Evolutionary conservation across 2,329 filamentous ascomycete species (phyloP).

Genomic region (Ascomycota sp.): DNA sequence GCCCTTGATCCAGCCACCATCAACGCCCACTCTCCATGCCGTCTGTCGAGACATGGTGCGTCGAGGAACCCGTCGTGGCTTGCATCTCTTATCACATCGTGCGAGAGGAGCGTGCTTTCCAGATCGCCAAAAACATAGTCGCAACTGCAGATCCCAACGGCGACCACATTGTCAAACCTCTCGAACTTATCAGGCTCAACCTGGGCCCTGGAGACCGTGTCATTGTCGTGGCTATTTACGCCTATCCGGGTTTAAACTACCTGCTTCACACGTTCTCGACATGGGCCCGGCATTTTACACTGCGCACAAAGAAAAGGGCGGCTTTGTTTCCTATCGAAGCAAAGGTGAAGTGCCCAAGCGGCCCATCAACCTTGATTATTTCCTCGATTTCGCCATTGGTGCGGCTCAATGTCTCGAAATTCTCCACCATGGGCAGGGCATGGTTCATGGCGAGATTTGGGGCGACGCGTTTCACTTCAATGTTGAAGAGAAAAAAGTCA

Average conservation of each 20-base stretch:
- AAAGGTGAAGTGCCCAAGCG: constrained; percentile 26
- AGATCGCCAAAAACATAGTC: constrained; percentile 56
- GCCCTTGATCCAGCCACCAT: constrained; percentile 5
- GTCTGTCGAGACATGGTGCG: constrained; percentile 26
- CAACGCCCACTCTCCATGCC: constrained; percentile 12
- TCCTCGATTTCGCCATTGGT: constrained; percentile 81
- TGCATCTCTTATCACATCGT: constrained; percentile 66
- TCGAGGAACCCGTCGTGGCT: constrained; percentile 53
- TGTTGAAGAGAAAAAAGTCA: constrained; percentile 46
- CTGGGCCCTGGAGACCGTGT: constrained; percentile 47
- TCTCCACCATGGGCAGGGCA: constrained; percentile 70
- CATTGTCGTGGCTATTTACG: constrained; percentile 66
- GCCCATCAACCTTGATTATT: constrained; percentile 50
- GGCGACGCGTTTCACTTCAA: constrained; percentile 85
- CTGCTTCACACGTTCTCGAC: constrained; percentile 48
- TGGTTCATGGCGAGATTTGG: constrained; percentile 79
- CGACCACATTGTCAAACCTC: constrained; percentile 57
- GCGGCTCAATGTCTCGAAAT: constrained; percentile 73
- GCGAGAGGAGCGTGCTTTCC: constrained; percentile 71
- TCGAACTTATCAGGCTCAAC: constrained; percentile 58
- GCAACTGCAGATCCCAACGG: constrained; percentile 51
- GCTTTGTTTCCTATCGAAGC: constrained; percentile 22
- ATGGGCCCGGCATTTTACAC: constrained; percentile 59
- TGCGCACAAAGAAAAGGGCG: constrained; percentile 29
- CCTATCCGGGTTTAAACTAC: constrained; percentile 56